phyloP scores from a whole-genome alignment of 2,329 filamentous ascomycete species.

The Juglanconis oblonga region DNA sequence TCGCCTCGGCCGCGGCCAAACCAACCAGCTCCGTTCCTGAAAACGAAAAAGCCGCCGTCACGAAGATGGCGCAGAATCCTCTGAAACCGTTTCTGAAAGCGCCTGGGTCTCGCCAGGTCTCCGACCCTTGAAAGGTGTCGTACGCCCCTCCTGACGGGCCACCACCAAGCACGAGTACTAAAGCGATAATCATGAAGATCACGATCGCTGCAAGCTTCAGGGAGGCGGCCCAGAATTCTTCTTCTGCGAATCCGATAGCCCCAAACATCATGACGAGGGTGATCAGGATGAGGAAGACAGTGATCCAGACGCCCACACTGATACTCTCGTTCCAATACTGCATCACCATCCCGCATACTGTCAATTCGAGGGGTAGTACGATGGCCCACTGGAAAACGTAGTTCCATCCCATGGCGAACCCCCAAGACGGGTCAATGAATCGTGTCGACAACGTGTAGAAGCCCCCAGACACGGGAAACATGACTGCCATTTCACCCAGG shows the following conservation, averaged over 20 bases:
- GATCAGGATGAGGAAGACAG: conserved; percentile 51
- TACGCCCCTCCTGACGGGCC: conserved; percentile 49
- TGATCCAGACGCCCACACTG: conserved; percentile 51
- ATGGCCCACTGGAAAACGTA: conserved; percentile 48
- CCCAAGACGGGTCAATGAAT: conserved; percentile 57
- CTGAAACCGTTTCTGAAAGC: conserved; percentile 72
- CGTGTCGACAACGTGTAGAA: conserved; percentile 56
- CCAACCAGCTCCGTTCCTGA: conserved; percentile 73
- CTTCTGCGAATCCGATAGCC: conserved; percentile 53
- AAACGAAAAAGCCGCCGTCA: conserved; percentile 72
- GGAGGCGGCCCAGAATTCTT: conserved; percentile 57
- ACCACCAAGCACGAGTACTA: conserved; percentile 58
- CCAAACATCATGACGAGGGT: conserved; percentile 56
- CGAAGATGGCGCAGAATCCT: conserved; percentile 69
- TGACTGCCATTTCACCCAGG: conserved; percentile 54
- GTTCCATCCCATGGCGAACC: conserved; percentile 45
- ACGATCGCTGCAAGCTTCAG: conserved; percentile 57
- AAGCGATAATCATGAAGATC: conserved; percentile 62
- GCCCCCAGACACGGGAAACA: conserved; percentile 55
- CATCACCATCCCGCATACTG: conserved; percentile 47
- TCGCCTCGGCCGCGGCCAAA: conserved; percentile 68
- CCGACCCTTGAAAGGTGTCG: conserved; percentile 45
- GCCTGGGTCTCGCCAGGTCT: conserved; percentile 48
- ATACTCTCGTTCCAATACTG: conserved; percentile 45
- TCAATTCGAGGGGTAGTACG: conserved; percentile 46